A percentile compares a stretch with the other conserved stretches of the same genome.
These are phyloP conservation scores for Torulaspora maleeae DNA, from an alignment of 805 yeast species.

Conservation along the genomic window DNA sequence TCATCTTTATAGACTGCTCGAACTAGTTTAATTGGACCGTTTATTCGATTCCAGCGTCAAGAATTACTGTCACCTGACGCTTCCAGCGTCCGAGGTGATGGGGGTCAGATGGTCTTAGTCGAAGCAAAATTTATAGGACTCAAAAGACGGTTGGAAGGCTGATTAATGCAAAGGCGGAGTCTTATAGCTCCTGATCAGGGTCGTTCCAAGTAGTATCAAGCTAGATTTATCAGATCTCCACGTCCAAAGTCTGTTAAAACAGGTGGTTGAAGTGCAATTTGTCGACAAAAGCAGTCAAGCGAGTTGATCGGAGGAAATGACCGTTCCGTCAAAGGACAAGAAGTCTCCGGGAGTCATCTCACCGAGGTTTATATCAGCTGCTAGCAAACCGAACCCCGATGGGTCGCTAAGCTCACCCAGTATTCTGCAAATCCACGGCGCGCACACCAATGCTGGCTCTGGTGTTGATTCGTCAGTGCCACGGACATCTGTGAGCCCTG, in stretches of 20 bases:
- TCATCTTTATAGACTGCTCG: not conserved
- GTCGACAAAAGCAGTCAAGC: not conserved
- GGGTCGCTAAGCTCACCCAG: slow-evolving; percentile 16
- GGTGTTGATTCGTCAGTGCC: slow-evolving; percentile 14
- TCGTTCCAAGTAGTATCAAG: not conserved
- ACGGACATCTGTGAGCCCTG: slow-evolving; percentile 25
- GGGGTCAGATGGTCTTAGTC: not conserved
- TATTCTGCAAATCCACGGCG: slow-evolving; percentile 6
- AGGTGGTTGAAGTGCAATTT: not conserved
- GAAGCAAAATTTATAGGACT: slow-evolving; percentile 6
- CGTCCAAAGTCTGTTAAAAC: not conserved
- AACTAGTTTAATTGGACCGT: not conserved
- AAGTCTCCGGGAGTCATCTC: slow-evolving; percentile 18
- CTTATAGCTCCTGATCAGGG: not conserved
- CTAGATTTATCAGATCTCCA: not conserved
- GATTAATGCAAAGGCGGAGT: not conserved
- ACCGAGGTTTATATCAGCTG: slow-evolving; percentile 18
- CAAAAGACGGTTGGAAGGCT: not conserved
- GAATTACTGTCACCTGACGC: slow-evolving; percentile 1
- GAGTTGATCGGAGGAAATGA: slow-evolving; percentile 4
- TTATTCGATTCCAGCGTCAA: not conserved
- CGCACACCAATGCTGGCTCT: slow-evolving; percentile 5
- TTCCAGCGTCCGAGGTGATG: slow-evolving; percentile 3
- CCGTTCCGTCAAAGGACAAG: slow-evolving; percentile 12
- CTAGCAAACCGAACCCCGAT: slow-evolving; percentile 21